Conservation (phyloP, 2,329 filamentous ascomycete species). For the Diplodia mutila region DNA sequence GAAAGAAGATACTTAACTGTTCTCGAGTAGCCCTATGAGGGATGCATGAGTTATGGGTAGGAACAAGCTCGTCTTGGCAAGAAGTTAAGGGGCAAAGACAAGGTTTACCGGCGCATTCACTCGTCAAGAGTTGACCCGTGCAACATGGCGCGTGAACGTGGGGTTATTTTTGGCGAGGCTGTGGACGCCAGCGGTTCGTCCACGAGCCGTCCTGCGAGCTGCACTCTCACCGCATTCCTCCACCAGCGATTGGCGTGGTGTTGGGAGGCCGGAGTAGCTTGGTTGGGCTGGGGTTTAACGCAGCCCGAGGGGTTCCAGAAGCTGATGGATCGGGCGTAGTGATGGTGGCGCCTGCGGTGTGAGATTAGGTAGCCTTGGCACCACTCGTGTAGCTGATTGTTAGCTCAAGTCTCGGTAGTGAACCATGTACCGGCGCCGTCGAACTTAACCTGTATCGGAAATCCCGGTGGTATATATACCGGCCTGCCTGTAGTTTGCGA, state of each 20-base stretch:
- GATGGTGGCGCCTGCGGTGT: neutral
- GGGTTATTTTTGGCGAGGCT: conserved; percentile 5
- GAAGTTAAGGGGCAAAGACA: neutral
- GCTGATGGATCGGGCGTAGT: neutral
- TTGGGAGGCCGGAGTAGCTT: neutral
- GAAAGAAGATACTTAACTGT: too few relatives aligned
- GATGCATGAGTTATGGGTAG: neutral
- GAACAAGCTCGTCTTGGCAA: neutral
- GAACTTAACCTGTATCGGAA: neutral
- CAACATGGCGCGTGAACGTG: neutral
- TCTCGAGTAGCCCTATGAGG: neutral
- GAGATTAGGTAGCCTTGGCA: neutral
- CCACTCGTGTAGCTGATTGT: conserved; percentile 1
- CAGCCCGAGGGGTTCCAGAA: neutral
- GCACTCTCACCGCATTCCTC: too few relatives aligned
- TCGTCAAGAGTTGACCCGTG: neutral
- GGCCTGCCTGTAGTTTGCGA: too few relatives aligned
- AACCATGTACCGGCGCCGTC: neutral
- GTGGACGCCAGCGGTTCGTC: neutral
- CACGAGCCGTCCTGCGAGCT: neutral
- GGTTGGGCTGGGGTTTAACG: neutral
- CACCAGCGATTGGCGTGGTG: neutral
- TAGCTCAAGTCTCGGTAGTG: neutral
- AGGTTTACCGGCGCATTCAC: neutral
- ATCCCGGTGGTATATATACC: neutral